Percentiles rank a stretch among this genome's conserved stretches.
These are phyloP conservation scores for Kappamyces sp. DNA, from an alignment of 192 early-diverging fungal species.

Conservation along the genomic window DNA sequence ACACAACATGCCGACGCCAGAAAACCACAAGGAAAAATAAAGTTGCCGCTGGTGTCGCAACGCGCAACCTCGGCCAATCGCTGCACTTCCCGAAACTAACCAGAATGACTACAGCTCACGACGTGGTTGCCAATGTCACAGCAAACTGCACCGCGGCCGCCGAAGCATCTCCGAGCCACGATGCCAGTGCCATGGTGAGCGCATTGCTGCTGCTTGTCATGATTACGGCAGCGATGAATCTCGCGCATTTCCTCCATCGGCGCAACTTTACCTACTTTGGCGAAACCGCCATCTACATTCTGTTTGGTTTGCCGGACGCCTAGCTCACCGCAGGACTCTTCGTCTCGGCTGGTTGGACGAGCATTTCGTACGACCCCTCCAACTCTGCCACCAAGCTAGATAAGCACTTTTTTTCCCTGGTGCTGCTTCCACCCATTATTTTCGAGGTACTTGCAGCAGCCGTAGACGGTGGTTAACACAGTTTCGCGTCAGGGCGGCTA, in stretches of 20 bases:
- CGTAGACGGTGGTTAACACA: not conserved
- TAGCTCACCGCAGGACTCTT: slow-evolving; percentile 33
- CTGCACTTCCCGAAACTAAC: too few relatives aligned
- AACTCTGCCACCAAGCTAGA: slow-evolving; percentile 46
- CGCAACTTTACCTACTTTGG: slow-evolving; percentile 52
- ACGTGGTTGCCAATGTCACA: too few relatives aligned
- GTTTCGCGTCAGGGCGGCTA: slow-evolving; percentile 40
- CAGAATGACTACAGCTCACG: too few relatives aligned
- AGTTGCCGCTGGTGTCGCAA: too few relatives aligned
- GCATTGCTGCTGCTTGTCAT: slow-evolving; percentile 48
- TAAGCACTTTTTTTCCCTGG: slow-evolving; percentile 56
- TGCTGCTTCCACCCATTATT: slow-evolving; percentile 56
- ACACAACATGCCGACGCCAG: too few relatives aligned
- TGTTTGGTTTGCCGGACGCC: slow-evolving; percentile 32
- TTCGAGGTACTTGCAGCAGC: slow-evolving; percentile 41
- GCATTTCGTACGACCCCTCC: slow-evolving; percentile 36
- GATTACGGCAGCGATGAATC: slow-evolving; percentile 46
- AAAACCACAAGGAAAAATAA: too few relatives aligned
- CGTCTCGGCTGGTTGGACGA: slow-evolving; percentile 44
- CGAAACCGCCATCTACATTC: slow-evolving; percentile 47
- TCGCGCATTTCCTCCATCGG: slow-evolving; percentile 45
- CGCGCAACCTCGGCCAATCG: too few relatives aligned
- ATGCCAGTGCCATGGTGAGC: not conserved
- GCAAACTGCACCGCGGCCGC: too few relatives aligned
- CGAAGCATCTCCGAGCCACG: too few relatives aligned